A percentile compares a stretch with the other conserved stretches of the same genome.
phyloP scores from a whole-genome alignment of 2,329 filamentous ascomycete species.

The Paradendryphiella salina region DNA sequence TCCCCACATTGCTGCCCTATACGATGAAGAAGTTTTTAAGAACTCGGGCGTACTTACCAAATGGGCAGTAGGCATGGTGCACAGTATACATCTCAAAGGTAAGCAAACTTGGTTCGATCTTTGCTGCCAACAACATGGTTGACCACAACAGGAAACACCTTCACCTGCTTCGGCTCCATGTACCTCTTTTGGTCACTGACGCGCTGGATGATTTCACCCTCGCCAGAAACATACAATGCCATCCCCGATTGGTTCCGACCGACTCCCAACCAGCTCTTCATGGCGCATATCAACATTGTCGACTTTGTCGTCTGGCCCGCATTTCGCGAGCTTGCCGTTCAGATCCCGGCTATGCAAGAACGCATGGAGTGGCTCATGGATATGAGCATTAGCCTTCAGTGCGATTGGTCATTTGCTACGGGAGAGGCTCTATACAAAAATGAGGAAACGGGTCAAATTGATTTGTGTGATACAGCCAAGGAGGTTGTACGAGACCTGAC shows the following conservation, averaged over 20 bases:
- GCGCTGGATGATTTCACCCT: conserved; percentile 34
- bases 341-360: conserved; percentile 32
- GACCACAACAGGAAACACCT: conserved; percentile 21
- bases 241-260: conserved; percentile 33
- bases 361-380: conserved; percentile 33
- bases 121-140: neutral
- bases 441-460: conserved; percentile 20
- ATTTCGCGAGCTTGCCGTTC: conserved; percentile 30
- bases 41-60: conserved; percentile 24
- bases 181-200: conserved; percentile 30
- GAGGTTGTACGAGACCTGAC: conserved; percentile 17
- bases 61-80: conserved; percentile 31
- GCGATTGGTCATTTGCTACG: conserved; percentile 22
- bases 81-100: conserved; percentile 27
- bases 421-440: conserved; percentile 14
- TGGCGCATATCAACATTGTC: conserved; percentile 31
- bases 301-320: conserved; percentile 32
- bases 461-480: conserved; percentile 23
- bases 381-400: conserved; percentile 21
- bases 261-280: conserved; percentile 33
- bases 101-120: neutral
- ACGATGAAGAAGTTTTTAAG: conserved; percentile 22
- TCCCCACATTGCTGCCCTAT: conserved; percentile 30
- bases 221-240: conserved; percentile 26
- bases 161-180: conserved; percentile 33